Evolutionary conservation across 2,329 filamentous ascomycete genomes (phyloP).

Genomic region (Colletotrichum camelliae): DNA sequence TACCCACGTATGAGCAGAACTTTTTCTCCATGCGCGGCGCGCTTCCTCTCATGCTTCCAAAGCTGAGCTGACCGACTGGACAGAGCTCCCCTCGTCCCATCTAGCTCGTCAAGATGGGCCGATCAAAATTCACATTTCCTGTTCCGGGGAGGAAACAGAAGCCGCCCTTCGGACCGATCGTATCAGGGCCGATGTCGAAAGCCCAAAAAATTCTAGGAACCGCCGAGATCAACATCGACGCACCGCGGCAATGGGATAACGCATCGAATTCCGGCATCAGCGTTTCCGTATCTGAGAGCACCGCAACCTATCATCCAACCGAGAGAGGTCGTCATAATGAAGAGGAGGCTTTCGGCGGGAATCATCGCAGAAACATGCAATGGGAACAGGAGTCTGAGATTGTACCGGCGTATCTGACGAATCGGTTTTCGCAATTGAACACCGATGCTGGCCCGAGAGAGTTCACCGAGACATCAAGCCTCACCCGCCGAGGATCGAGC

Average conservation of each 20-base stretch:
- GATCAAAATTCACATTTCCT: slow-evolving; percentile 53
- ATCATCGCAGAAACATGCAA: slow-evolving; percentile 29
- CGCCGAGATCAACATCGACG: slow-evolving; percentile 48
- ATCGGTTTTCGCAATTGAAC: slow-evolving; percentile 15
- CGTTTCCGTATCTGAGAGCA: slow-evolving; percentile 47
- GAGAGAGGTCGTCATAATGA: slow-evolving; percentile 21
- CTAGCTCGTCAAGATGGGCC: slow-evolving; percentile 36
- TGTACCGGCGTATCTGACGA: slow-evolving; percentile 38
- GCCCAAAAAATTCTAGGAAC: slow-evolving; percentile 57
- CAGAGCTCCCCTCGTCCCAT: neutral
- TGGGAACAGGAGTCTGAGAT: slow-evolving; percentile 56
- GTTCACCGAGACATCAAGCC: slow-evolving; percentile 46
- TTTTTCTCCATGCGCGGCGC: neutral
- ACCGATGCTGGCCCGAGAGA: slow-evolving; percentile 9
- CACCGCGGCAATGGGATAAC: slow-evolving; percentile 46
- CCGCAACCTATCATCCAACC: slow-evolving; percentile 33
- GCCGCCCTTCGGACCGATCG: slow-evolving; percentile 31
- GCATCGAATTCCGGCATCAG: slow-evolving; percentile 49
- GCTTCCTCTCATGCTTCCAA: neutral
- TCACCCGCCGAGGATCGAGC: slow-evolving; percentile 55
- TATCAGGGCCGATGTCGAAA: slow-evolving; percentile 51
- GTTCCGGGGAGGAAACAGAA: slow-evolving; percentile 53
- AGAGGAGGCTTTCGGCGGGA: slow-evolving; percentile 11
- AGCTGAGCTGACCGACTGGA: neutral
- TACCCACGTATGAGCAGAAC: neutral